A percentile compares a stretch with the other conserved stretches of the same genome.
Conservation (phyloP, 108 stramenopile species). For the Nitzschia sp. region DNA sequence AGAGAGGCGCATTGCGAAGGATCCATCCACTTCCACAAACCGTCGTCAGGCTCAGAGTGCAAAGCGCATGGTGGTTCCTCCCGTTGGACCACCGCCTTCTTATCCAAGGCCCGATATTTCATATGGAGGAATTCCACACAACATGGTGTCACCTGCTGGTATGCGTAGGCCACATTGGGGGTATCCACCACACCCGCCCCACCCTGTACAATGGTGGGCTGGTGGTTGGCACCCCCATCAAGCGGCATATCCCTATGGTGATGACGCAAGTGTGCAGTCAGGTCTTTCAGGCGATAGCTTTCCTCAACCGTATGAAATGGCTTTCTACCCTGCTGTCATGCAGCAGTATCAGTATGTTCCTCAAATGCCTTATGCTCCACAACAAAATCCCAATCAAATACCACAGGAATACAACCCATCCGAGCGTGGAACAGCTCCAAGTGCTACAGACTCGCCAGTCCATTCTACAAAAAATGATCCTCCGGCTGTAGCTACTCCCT, state of each 20-base stretch:
- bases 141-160: not conserved
- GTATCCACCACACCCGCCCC: conserved; percentile 18
- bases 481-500: not conserved
- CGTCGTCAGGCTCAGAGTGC: not conserved
- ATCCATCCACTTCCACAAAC: not conserved
- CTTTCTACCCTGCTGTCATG: conserved; percentile 19
- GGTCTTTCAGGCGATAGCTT: conserved; percentile 38
- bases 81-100: conserved; percentile 8
- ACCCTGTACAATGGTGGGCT: conserved; percentile 21
- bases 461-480: not conserved
- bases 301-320: conserved; percentile 29
- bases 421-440: not conserved
- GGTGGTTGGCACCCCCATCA: conserved; percentile 29
- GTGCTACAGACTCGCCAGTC: not conserved
- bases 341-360: conserved; percentile 25
- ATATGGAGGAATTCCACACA: too few relatives aligned
- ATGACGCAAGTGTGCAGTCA: conserved; percentile 48
- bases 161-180: conserved; percentile 20
- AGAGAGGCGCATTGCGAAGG: conserved; percentile 23
- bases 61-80: not conserved
- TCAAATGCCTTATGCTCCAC: conserved; percentile 9
- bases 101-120: conserved; percentile 5
- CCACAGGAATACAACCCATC: not conserved
- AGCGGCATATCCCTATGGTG: conserved; percentile 24
- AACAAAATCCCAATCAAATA: not conserved